phyloP scores from a whole-genome alignment of 805 yeast species.

The Tetrapisispora arboricola region DNA sequence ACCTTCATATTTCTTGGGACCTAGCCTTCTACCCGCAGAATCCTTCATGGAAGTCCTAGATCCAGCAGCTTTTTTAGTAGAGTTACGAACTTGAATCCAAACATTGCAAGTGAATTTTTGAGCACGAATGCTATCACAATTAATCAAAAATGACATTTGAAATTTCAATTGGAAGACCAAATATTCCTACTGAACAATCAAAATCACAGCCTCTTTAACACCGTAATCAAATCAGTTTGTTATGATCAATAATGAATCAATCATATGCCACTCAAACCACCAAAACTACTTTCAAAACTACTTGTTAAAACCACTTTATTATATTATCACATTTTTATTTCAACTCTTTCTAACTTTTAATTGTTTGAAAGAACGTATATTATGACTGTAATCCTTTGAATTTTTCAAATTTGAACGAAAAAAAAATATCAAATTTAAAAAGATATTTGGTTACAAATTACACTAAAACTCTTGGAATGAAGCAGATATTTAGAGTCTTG shows the following conservation, averaged over 20 bases:
- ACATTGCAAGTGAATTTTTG: slow-evolving; percentile 4
- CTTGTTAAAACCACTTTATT: neutral
- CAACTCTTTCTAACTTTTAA: neutral
- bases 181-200: no score
- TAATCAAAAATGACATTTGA: neutral
- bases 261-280: no score
- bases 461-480: no score
- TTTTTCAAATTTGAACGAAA: neutral
- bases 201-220: no score
- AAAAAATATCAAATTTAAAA: neutral
- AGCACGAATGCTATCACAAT: neutral
- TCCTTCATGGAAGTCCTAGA: slow-evolving; percentile 90
- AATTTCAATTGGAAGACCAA: no score
- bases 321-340: neutral
- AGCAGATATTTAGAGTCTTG: no score
- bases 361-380: neutral
- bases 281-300: no score
- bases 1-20: slow-evolving; percentile 82
- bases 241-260: no score
- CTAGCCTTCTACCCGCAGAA: slow-evolving; percentile 89
- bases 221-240: no score
- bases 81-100: slow-evolving; percentile 54
- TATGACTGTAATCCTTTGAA: neutral
- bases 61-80: slow-evolving; percentile 91
- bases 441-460: no score